Evolutionary conservation across 495 filamentous ascomycete species (phyloP).

Genomic region (Copromyces sp.): DNA sequence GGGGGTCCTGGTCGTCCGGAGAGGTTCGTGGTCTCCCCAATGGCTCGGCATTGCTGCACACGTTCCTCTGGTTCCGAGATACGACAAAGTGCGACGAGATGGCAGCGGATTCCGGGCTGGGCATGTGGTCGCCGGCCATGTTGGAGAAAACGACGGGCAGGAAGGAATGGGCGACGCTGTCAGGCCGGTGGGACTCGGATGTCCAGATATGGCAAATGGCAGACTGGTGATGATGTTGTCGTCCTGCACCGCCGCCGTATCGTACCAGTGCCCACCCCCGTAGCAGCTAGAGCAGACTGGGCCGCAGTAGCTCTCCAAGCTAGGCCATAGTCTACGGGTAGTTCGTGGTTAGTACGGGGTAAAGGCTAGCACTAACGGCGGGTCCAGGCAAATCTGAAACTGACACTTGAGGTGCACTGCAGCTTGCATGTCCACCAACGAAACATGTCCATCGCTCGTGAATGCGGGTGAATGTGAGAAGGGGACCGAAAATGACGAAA

Average conservation of each 20-base stretch:
- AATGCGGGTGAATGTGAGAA: background rate
- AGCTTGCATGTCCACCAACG: background rate
- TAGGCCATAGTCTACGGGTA: background rate
- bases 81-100: background rate
- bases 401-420: background rate
- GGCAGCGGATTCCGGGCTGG: background rate
- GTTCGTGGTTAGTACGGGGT: background rate
- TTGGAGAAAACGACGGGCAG: background rate
- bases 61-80: background rate
- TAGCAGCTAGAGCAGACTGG: background rate
- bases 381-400: background rate
- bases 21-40: background rate
- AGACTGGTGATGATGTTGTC: background rate
- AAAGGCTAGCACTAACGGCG: background rate
- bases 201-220: background rate
- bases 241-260: background rate
- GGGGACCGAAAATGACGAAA: background rate
- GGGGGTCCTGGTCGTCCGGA: background rate
- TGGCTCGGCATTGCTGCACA: background rate
- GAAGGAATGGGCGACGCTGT: background rate
- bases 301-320: background rate
- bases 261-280: background rate
- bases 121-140: background rate
- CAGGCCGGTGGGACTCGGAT: background rate
- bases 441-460: background rate